phyloP scores from a whole-genome alignment of 768 basidiomycete species.

The Termitomyces sp. region DNA sequence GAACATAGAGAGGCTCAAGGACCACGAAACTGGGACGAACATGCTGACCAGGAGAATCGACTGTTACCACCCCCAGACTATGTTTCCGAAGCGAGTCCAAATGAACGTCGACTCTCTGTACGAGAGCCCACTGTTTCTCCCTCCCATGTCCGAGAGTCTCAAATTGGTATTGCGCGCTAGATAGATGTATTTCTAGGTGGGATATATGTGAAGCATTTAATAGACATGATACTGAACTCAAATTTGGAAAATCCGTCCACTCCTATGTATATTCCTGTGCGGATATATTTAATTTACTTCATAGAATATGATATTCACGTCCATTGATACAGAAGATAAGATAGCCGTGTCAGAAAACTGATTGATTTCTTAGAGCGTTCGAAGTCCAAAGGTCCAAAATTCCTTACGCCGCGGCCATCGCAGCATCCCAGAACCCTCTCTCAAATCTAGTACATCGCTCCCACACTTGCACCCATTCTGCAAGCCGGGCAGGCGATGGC shows the following conservation, averaged over 20 bases:
- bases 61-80: not conserved
- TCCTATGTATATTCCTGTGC: no score
- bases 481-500: slow-evolving; percentile 55
- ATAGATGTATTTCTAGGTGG: no score
- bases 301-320: not conserved
- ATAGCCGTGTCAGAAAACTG: not conserved
- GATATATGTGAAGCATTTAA: no score
- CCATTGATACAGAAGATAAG: not conserved
- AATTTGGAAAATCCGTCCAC: no score
- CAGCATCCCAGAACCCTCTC: slow-evolving; percentile 82
- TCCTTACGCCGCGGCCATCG: slow-evolving; percentile 26
- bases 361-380: not conserved
- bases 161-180: not conserved
- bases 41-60: no score
- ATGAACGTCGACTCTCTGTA: not conserved
- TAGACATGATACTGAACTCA: no score
- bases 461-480: slow-evolving; percentile 73
- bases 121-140: not conserved
- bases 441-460: slow-evolving; percentile 73
- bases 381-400: not conserved
- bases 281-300: no score
- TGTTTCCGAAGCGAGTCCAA: not conserved
- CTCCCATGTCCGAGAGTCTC: not conserved
- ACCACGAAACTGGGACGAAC: no score
- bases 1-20: no score